Conservation (phyloP, 148 eudicot species). For the Pouteria glomerata region DNA sequence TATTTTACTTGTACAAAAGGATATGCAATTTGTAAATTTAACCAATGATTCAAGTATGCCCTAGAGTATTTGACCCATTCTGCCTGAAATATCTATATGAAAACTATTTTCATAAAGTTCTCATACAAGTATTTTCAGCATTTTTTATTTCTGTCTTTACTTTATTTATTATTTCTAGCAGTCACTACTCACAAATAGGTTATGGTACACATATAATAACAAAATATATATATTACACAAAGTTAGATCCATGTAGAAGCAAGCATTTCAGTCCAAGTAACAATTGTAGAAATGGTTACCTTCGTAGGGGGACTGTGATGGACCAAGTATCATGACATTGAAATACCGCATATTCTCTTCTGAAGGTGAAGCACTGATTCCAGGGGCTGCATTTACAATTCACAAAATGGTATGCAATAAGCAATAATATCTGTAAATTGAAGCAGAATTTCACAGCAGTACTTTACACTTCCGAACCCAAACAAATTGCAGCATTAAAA, state of each 20-base stretch:
- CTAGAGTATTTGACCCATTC: neutral
- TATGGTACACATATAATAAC: neutral
- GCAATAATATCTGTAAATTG: neutral
- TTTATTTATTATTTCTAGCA: neutral
- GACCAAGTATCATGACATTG: slow-evolving; percentile 89
- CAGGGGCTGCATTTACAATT: slow-evolving; percentile 59
- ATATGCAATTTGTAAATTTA: neutral
- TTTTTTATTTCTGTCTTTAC: neutral
- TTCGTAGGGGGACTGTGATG: slow-evolving; percentile 91
- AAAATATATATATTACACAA: too few relatives aligned
- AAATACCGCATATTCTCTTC: slow-evolving; percentile 89
- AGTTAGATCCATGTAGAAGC: too few relatives aligned
- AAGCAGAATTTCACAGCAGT: too few relatives aligned
- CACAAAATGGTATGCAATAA: too few relatives aligned
- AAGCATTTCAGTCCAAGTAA: neutral
- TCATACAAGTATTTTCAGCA: neutral
- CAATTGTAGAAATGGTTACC: slow-evolving; percentile 28
- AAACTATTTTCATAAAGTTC: neutral
- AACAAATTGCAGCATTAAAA: neutral
- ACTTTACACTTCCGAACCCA: neutral
- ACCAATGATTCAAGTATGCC: neutral
- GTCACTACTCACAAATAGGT: neutral
- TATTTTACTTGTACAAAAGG: neutral
- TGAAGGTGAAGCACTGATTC: slow-evolving; percentile 94
- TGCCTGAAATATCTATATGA: neutral